Percentiles rank a stretch among this genome's conserved stretches.
Evolutionary conservation across 768 basidiomycete species (phyloP).

Genomic region (Pulveroboletus ravenelii): DNA sequence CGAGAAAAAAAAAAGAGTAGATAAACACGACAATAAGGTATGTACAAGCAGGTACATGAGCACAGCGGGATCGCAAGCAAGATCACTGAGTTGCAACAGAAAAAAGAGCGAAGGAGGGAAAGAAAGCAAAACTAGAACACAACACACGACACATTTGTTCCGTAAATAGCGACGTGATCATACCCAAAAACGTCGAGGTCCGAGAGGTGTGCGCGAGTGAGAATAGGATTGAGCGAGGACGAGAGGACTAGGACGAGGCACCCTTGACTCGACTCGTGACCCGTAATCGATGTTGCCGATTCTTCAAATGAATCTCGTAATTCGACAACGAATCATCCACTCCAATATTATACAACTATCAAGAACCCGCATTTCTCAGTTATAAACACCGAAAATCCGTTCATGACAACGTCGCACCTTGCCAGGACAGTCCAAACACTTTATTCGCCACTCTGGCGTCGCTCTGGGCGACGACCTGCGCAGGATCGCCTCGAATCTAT

Average conservation of each 20-base stretch:
- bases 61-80: conserved; percentile 22
- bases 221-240: not conserved
- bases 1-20: conserved; percentile 3
- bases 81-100: conserved; percentile 16
- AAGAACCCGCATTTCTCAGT: not conserved
- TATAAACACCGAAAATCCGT: not conserved
- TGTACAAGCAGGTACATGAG: conserved; percentile 31
- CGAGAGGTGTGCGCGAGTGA: conserved; percentile 4
- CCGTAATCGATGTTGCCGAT: conserved; percentile 71
- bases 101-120: not conserved
- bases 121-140: conserved; percentile 1
- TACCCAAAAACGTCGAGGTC: conserved; percentile 10
- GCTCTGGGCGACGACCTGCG: conserved; percentile 51
- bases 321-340: conserved; percentile 82
- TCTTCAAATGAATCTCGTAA: conserved; percentile 90
- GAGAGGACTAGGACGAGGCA: conserved; percentile 17
- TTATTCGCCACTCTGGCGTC: conserved; percentile 84
- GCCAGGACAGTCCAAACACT: conserved; percentile 89
- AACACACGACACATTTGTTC: conserved; percentile 10
- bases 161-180: conserved; percentile 12
- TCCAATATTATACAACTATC: conserved; percentile 84
- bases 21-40: conserved; percentile 36
- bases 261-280: conserved; percentile 53
- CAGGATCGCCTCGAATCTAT: conserved; percentile 75
- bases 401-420: conserved; percentile 48